A percentile compares a stretch with the other conserved stretches of the same genome.
Conservation (phyloP, 805 yeast genomes). For the Metschnikowia dekortorum region DNA sequence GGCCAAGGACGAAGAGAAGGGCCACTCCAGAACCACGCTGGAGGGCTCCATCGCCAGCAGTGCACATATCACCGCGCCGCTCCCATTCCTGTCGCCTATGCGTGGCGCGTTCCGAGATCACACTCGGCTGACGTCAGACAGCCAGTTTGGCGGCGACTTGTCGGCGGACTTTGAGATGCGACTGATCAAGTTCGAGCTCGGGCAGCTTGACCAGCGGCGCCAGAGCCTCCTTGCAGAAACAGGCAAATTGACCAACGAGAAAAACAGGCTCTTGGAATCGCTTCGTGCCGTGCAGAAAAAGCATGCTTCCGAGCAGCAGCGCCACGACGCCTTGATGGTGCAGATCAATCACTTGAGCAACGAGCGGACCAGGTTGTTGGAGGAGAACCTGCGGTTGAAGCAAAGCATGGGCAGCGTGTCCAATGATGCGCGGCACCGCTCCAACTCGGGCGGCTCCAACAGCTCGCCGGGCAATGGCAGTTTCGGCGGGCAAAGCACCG, state of each 20-base stretch:
- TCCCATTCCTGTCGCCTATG: slow-evolving; percentile 32
- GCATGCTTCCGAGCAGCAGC: slow-evolving; percentile 36
- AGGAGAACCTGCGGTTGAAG: slow-evolving; percentile 9
- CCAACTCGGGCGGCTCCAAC: not conserved
- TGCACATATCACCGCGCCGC: slow-evolving; percentile 43
- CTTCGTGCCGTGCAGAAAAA: slow-evolving; percentile 40
- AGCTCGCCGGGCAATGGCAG: not conserved
- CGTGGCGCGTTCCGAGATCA: slow-evolving; percentile 23
- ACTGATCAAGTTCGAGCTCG: slow-evolving; percentile 36
- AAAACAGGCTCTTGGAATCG: slow-evolving; percentile 25
- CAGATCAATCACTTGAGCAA: slow-evolving; percentile 50
- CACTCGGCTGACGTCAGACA: slow-evolving; percentile 42
- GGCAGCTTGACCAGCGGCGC: slow-evolving; percentile 27
- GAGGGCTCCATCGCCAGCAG: slow-evolving; percentile 32
- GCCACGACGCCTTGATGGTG: slow-evolving; percentile 39
- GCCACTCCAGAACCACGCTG: slow-evolving; percentile 37
- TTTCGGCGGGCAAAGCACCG: not conserved
- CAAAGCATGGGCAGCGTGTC: not conserved
- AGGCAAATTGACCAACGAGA: slow-evolving; percentile 26
- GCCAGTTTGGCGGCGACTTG: slow-evolving; percentile 22
- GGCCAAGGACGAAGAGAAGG: slow-evolving; percentile 21
- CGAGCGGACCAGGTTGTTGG: slow-evolving; percentile 42
- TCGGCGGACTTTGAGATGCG: slow-evolving; percentile 31
- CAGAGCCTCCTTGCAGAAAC: slow-evolving; percentile 23
- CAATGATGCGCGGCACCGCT: not conserved